Evolutionary conservation across 2,329 filamentous ascomycete genomes (phyloP).

Genomic region (Ambrosiella beaveri): DNA sequence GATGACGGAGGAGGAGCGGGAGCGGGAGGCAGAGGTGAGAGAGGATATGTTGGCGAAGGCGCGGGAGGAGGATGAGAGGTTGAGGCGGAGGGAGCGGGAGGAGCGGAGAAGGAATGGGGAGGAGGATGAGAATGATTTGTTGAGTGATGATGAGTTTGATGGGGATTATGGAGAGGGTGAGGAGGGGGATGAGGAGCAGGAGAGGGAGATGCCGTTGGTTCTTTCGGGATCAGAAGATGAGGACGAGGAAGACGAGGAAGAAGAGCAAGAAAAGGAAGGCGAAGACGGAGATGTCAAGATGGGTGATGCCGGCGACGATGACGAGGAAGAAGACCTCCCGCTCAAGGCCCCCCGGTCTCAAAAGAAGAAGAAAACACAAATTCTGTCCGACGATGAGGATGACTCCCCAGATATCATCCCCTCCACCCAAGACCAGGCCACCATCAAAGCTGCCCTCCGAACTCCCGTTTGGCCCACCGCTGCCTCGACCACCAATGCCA

Average conservation of each 20-base stretch:
- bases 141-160: constrained; percentile 29
- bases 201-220: constrained; percentile 23
- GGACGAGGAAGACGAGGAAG: constrained; percentile 21
- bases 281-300: constrained; percentile 14
- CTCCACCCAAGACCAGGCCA: constrained; percentile 14
- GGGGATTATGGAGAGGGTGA: constrained; percentile 22
- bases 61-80: constrained; percentile 58
- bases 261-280: constrained; percentile 23
- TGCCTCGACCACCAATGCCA: constrained; percentile 19
- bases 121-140: constrained; percentile 32
- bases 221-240: constrained; percentile 27
- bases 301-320: constrained; percentile 20
- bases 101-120: constrained; percentile 41
- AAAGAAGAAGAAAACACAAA: constrained; percentile 31
- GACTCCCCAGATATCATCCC: constrained; percentile 14
- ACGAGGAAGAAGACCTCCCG: constrained; percentile 25
- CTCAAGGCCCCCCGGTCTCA: constrained; percentile 33
- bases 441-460: constrained; percentile 16
- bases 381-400: constrained; percentile 52
- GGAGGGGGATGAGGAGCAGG: constrained; percentile 21
- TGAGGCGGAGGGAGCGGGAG: constrained; percentile 60
- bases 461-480: constrained; percentile 33
- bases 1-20: constrained; percentile 72
- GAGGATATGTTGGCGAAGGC: constrained; percentile 81
- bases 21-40: constrained; percentile 63